Percentiles rank a stretch among this genome's conserved stretches.
Evolutionary conservation across 1,284 basidiomycete genomes (phyloP).

Genomic region (Sanghuangporus baumii): DNA sequence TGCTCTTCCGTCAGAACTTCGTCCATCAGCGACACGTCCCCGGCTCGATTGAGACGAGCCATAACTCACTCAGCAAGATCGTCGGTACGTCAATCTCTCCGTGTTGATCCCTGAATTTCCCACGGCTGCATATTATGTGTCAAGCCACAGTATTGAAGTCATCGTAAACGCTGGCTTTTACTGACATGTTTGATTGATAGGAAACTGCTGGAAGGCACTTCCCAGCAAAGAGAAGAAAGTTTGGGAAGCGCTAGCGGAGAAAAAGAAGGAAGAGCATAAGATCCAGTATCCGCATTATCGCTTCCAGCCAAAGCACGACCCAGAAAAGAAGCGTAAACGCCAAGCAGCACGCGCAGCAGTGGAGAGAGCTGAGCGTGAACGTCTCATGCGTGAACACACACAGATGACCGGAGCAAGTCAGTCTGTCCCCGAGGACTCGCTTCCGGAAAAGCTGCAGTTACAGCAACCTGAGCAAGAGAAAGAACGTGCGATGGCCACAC

Average conservation of each 20-base stretch:
- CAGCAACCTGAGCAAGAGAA: conserved; percentile 6
- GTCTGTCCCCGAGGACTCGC: neutral
- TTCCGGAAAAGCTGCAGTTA: neutral
- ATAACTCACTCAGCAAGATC: conserved; percentile 71
- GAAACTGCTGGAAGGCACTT: conserved; percentile 63
- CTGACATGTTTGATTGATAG: conserved; percentile 27
- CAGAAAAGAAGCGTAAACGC: conserved; percentile 30
- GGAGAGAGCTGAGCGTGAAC: conserved; percentile 22
- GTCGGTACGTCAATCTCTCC: conserved; percentile 42
- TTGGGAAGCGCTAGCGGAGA: conserved; percentile 62
- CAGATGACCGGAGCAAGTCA: neutral
- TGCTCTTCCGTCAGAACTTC: conserved; percentile 88
- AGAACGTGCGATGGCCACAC: conserved; percentile 40
- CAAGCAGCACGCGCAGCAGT: conserved; percentile 21
- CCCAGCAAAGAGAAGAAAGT: conserved; percentile 59
- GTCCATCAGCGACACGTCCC: conserved; percentile 79
- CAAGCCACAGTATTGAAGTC: neutral
- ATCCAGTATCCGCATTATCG: conserved; percentile 61
- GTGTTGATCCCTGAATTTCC: neutral
- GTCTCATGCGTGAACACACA: neutral
- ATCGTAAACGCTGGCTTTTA: no score
- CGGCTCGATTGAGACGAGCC: conserved; percentile 77
- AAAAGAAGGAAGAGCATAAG: conserved; percentile 63
- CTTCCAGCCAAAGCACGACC: conserved; percentile 60
- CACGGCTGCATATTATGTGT: neutral